A percentile compares a stretch with the other conserved stretches of the same genome.
phyloP scores from a whole-genome alignment of 345 rosid genomes.

The Lepidium didymum region DNA sequence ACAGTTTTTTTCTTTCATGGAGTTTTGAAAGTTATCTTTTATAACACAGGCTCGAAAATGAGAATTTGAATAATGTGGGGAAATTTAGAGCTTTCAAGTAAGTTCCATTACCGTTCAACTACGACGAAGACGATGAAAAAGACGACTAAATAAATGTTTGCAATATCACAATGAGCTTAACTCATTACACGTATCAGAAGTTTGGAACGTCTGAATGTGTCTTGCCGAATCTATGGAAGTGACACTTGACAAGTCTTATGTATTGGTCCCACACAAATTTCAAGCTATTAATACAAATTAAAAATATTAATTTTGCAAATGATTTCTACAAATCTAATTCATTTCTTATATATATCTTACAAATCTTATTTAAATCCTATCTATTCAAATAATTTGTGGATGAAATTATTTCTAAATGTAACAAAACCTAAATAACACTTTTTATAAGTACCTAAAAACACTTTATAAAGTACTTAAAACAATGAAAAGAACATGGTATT shows the following conservation, averaged over 20 bases:
- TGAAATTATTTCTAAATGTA: not conserved
- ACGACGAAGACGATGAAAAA: constrained; percentile 31
- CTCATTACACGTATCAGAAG: too few species aligned
- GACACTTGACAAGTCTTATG: too few species aligned
- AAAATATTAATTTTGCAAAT: not conserved
- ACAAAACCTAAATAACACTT: not conserved
- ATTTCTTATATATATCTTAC: not conserved
- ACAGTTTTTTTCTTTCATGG: not conserved
- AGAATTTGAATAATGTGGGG: constrained; percentile 74
- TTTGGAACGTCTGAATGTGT: too few species aligned
- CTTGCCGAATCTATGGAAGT: too few species aligned
- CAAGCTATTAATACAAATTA: not conserved
- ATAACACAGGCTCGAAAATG: constrained; percentile 63
- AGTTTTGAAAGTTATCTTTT: not conserved
- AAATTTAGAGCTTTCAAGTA: constrained; percentile 72
- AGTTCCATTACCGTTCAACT: constrained; percentile 77
- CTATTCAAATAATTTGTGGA: not conserved
- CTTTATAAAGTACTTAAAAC: not conserved
- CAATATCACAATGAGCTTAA: not conserved
- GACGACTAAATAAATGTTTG: not conserved
- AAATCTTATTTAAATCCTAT: not conserved
- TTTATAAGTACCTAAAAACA: not conserved
- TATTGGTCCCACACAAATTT: not conserved
- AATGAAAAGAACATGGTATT: not conserved
- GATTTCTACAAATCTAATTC: not conserved